These are phyloP conservation scores for Peltaster fructicola DNA, from an alignment of 2,329 filamentous ascomycete species.

Conservation along the genomic window DNA sequence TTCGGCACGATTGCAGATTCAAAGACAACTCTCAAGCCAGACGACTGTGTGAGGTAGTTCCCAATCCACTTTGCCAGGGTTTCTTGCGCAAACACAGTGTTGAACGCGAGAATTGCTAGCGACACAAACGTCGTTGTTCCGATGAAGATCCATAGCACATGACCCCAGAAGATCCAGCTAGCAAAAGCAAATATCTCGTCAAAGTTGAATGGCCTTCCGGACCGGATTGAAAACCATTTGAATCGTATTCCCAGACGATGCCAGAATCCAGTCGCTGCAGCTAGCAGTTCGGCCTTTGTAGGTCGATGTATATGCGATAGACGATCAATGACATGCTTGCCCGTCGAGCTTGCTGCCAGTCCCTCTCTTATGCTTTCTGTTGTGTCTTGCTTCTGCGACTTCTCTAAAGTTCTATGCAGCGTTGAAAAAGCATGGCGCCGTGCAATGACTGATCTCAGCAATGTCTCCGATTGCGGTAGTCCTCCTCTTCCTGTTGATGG, in stretches of 20 bases:
- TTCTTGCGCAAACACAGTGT: slow-evolving; percentile 95
- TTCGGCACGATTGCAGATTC: slow-evolving; percentile 94
- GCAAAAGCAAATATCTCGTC: slow-evolving; percentile 93
- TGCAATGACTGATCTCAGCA: no score
- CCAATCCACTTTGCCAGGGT: slow-evolving; percentile 84
- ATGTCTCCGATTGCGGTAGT: no score
- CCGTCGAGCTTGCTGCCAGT: slow-evolving; percentile 5
- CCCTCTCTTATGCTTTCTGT: no score
- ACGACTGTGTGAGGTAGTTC: slow-evolving; percentile 86
- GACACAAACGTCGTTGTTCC: slow-evolving; percentile 97
- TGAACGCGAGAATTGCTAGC: slow-evolving; percentile 73
- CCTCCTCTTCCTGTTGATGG: no score
- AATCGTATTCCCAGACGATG: slow-evolving; percentile 77
- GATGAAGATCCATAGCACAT: slow-evolving; percentile 87
- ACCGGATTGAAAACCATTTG: slow-evolving; percentile 95
- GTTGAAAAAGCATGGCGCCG: no score
- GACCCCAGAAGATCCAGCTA: slow-evolving; percentile 87
- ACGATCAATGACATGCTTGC: slow-evolving; percentile 35
- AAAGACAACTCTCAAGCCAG: slow-evolving; percentile 84
- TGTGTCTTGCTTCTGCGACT: no score
- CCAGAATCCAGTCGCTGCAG: slow-evolving; percentile 85
- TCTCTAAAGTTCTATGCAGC: no score
- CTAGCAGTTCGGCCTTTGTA: slow-evolving; percentile 80
- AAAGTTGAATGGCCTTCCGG: slow-evolving; percentile 80
- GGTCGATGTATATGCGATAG: slow-evolving; percentile 59